Evolutionary conservation across 164 flowering plant species (phyloP), one percentile per base, ranked within the genome.

Genomic region (Vitis amurensis): DNA sequence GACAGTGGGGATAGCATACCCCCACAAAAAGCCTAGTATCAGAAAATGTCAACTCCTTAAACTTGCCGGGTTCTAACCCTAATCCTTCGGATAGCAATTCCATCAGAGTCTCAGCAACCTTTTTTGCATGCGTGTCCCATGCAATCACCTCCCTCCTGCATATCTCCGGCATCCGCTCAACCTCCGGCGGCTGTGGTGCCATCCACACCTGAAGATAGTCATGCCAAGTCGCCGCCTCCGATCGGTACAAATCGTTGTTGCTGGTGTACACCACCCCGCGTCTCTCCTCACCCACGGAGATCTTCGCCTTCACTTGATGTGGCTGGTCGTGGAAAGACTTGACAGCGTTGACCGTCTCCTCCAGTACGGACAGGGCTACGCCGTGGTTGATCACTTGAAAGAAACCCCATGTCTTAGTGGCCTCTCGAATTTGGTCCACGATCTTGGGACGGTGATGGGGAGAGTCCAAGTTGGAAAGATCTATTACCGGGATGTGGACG

Each of bases 1-100:
- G 81, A 51, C 81, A 78, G 2, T 79, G 14, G 4, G 79, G 81
- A n/a, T 75, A 78, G 58, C 76, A 78, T 52, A 75, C 71, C 8
- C 77, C 2, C 8, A 71, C 31, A 13, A 75, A 3, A 5, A 6
- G 5, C 10, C 11, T 51, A 2, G 68, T 68, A 8, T 76, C 61
- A 0, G 55, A 69, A 57, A 76, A 81, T 0, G 63, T 78, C 80
- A 78, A 68, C 3, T 49, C 68, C 30, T 4, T 13, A 1, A 81
- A 60, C 68, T 73, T 62, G 16, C 58, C 60, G 2, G 68, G 67
- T 5, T 68, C 68, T 4, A 78, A 73, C 8, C 74, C 76, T n/a
- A 80, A 70, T 19, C 80, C 77, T 29, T 77, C 80, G 0, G 80
- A 80, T 11, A 77, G 11, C 31, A 80, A 59, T 23, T 74, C 78